Conservation (phyloP, 2,329 filamentous ascomycete genomes). For the Cladobotryum protrusum region DNA sequence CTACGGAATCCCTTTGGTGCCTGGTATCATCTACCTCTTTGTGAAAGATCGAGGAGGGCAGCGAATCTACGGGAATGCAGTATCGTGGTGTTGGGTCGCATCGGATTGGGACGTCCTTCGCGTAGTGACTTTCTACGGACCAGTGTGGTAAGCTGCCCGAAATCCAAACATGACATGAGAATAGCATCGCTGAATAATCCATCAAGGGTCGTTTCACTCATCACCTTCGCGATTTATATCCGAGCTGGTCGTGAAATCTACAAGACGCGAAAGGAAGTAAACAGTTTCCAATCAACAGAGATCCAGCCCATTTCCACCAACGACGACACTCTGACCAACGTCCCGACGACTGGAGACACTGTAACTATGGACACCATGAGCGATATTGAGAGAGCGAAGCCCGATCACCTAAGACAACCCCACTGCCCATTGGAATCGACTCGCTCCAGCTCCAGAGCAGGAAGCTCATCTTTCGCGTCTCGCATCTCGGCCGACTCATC, state of each 20-base stretch:
- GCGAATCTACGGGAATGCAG: conserved; percentile 63
- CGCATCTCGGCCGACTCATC: background rate
- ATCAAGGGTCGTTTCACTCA: conserved; percentile 12
- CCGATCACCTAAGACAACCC: background rate
- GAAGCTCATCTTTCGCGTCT: too few relatives aligned
- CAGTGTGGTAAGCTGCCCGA: conserved; percentile 41
- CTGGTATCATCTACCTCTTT: conserved; percentile 58
- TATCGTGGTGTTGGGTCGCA: conserved; percentile 73
- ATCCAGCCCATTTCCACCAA: conserved; percentile 31
- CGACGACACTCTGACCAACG: conserved; percentile 33
- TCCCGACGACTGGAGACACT: conserved; percentile 50
- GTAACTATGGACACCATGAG: conserved; percentile 30
- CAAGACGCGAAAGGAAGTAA: conserved; percentile 51
- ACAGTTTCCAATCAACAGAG: conserved; percentile 34
- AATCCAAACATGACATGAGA: background rate
- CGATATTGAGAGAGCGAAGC: background rate
- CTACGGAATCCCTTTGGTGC: conserved; percentile 63
- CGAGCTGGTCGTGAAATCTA: conserved; percentile 57
- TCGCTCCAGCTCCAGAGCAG: too few relatives aligned
- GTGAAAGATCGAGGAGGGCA: conserved; percentile 41
- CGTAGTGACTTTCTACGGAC: conserved; percentile 64
- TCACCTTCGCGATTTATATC: conserved; percentile 24
- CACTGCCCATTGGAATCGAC: too few relatives aligned
- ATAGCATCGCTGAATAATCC: too few relatives aligned
- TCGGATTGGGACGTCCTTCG: conserved; percentile 59